A percentile compares a stretch with the other conserved stretches of the same genome.
Evolutionary conservation across 2,329 filamentous ascomycete genomes (phyloP).

Genomic region (Apiospora rasikravindrae): DNA sequence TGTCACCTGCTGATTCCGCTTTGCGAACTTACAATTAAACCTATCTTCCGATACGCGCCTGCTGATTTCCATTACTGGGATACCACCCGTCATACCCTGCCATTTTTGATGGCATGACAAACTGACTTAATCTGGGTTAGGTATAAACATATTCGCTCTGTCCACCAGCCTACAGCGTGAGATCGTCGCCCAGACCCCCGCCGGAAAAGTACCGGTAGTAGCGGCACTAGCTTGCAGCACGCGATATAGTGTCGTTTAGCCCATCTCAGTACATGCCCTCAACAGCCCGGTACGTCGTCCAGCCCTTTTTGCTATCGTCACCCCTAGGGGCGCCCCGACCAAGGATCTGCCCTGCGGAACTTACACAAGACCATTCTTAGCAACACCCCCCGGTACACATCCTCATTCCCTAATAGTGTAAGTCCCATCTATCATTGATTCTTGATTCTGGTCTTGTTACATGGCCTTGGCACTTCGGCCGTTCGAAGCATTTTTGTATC

Average conservation of each 20-base stretch:
- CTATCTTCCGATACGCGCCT: constrained; percentile 5
- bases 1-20: constrained; percentile 1
- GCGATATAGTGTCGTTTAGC: constrained; percentile 8
- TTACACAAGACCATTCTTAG: not conserved
- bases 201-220: constrained; percentile 5
- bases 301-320: not conserved
- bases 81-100: not conserved
- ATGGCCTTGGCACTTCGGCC: not conserved
- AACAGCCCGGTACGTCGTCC: not conserved
- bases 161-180: not conserved
- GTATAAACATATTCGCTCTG: not conserved
- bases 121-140: constrained; percentile 14
- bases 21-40: not conserved
- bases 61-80: not conserved
- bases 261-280: not conserved
- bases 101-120: not conserved
- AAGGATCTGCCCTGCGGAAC: not conserved
- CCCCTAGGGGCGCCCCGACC: not conserved
- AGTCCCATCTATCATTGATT: constrained; percentile 12
- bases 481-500: constrained; percentile 8
- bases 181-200: constrained; percentile 1
- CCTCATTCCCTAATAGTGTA: not conserved
- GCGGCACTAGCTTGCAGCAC: constrained; percentile 10
- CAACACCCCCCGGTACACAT: not conserved
- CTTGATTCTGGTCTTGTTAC: constrained; percentile 6